These are phyloP conservation scores for Moniliophthora roreri DNA, from an alignment of 1,284 basidiomycete genomes.

Conservation along the genomic window DNA sequence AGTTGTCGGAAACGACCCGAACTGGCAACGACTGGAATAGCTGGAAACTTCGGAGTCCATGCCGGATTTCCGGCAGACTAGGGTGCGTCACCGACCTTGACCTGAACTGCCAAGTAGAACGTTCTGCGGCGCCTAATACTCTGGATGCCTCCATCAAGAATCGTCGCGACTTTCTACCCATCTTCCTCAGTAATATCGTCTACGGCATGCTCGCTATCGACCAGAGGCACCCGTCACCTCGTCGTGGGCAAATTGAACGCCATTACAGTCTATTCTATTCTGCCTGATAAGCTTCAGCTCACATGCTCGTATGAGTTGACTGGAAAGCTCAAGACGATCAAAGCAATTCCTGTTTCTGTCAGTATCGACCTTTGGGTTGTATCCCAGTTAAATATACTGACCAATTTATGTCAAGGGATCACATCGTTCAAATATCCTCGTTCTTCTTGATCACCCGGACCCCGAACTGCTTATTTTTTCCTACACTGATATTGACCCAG, in stretches of 20 bases:
- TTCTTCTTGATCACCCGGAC: constrained; percentile 72
- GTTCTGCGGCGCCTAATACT: not conserved
- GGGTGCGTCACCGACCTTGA: no score
- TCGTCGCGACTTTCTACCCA: constrained; percentile 11
- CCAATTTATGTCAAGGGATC: constrained; percentile 34
- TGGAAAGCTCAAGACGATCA: constrained; percentile 61
- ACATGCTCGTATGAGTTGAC: constrained; percentile 62
- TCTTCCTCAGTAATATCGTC: constrained; percentile 46
- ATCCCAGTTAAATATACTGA: constrained; percentile 3
- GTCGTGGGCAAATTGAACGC: constrained; percentile 64
- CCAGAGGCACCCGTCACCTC: constrained; percentile 56
- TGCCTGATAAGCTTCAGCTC: constrained; percentile 52
- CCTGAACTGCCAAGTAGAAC: no score
- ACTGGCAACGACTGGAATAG: no score
- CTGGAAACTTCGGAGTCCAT: no score
- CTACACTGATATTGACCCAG: constrained; percentile 35
- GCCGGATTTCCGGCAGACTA: no score
- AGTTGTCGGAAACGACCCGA: no score
- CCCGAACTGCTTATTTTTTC: constrained; percentile 63
- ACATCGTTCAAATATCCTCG: constrained; percentile 50
- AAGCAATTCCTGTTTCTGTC: constrained; percentile 52
- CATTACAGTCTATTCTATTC: constrained; percentile 65
- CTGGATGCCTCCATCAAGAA: constrained; percentile 8
- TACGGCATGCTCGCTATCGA: constrained; percentile 55
- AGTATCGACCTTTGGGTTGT: constrained; percentile 21